Base-by-base conservation (phyloP, 164 flowering plant genomes). In the Kingdonia uniflora region DNA sequence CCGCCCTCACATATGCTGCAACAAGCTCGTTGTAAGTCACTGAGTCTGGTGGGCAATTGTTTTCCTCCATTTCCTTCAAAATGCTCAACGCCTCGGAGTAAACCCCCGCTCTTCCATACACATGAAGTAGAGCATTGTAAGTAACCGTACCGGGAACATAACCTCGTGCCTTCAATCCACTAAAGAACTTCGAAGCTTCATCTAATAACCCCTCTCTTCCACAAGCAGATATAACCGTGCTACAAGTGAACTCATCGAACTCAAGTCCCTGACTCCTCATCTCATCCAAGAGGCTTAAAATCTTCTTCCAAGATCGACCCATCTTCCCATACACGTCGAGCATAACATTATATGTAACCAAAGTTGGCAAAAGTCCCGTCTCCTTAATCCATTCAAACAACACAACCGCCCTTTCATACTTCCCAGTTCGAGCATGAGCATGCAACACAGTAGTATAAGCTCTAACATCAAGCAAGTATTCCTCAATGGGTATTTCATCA, bases 261-360 rank as follows among this genome's bases (percentile, higher is more conserved):
- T 70, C 69, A 41, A 87, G 75, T 37, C 87, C 84, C 47, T 63
- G 54, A 48, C 64, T 70, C 52, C 53, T 74, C 80, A 91, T 91
- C 60, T 87, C 96, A 71, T 81, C 81, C 65, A 91, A 67, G 16
- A 90, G 74, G 10, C 48, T 62, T 33, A 80, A 51, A 62, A 90
- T 75, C 40, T 74, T 73, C 64, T 65, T 57, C 95, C 94, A 87
- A 19, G 87, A 81, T 19, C 95, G 64, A 42, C 95, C 97, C 91
- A 72, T 84, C 71, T 78, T 90, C 57, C 95, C 95, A 65, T 81
- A 90, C 52, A 87, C 92, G 75, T 80, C 84, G 43, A 87, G 75
- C 80, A 87, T 78, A 43, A 91, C 92, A 76, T 91, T 91, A 57
- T 81, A 91, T 41, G 92, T 85, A 26, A 87, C 95, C 58, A 87